phyloP scores from a whole-genome alignment of 2,329 filamentous ascomycete genomes.

The Fusarium agapanthi region DNA sequence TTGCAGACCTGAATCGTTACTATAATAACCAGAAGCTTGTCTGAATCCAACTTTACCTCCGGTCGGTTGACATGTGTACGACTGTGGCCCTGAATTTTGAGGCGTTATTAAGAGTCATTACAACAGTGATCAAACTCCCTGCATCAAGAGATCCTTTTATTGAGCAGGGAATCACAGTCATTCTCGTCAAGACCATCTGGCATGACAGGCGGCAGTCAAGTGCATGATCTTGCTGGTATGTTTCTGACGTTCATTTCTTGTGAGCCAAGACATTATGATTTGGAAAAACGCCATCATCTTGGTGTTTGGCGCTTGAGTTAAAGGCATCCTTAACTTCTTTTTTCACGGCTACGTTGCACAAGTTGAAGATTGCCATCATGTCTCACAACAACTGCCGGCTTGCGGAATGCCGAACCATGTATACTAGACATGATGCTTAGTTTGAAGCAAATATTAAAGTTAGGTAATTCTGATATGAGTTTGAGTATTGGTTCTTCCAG shows the following conservation, averaged over 20 bases:
- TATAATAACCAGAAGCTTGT: neutral
- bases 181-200: neutral
- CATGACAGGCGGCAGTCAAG: neutral
- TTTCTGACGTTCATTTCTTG: neutral
- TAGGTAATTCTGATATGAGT: neutral
- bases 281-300: neutral
- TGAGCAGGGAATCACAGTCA: neutral
- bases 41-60: neutral
- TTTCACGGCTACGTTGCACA: neutral
- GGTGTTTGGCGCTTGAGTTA: neutral
- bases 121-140: neutral
- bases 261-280: neutral
- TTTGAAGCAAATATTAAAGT: neutral
- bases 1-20: neutral
- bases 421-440: neutral
- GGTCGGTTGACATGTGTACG: neutral
- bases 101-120: neutral
- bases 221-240: neutral
- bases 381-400: neutral
- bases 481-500: neutral
- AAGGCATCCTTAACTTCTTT: too few relatives aligned
- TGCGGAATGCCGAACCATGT: conserved; percentile 12
- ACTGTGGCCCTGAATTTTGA: neutral
- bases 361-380: neutral
- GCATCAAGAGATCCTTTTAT: neutral